Percentiles rank a stretch among this genome's conserved stretches.
These are phyloP conservation scores for Cercospora nicotianae DNA, from an alignment of 2,329 filamentous ascomycete species.

Conservation along the genomic window DNA sequence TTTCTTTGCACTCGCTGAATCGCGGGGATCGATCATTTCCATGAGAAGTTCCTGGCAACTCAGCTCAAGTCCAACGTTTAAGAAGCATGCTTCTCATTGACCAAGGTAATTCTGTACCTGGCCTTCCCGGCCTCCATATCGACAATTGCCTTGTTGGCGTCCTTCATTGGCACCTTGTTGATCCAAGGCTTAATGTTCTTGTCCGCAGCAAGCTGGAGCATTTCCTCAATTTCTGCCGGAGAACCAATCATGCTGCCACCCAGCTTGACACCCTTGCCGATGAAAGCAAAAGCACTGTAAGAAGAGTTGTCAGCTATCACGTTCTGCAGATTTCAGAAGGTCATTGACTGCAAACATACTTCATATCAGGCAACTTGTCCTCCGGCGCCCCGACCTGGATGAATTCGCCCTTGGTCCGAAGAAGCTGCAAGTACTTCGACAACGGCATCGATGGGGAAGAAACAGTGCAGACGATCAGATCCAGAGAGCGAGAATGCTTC, in stretches of 20 bases:
- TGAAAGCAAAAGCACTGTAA: conserved; percentile 56
- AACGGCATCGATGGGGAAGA: conserved; percentile 63
- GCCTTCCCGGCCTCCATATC: conserved; percentile 60
- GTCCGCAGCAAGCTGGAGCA: conserved; percentile 61
- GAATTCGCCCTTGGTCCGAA: conserved; percentile 61
- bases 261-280: conserved; percentile 55
- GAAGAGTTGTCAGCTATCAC: background rate
- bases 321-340: conserved; percentile 37
- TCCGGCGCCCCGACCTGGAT: conserved; percentile 69
- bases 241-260: conserved; percentile 52
- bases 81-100: conserved; percentile 23
- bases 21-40: background rate
- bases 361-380: conserved; percentile 53
- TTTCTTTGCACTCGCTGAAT: too few relatives aligned
- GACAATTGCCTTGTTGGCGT: conserved; percentile 58
- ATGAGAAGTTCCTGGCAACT: background rate
- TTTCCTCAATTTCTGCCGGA: conserved; percentile 61
- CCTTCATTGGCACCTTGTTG: conserved; percentile 59
- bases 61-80: background rate
- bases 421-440: conserved; percentile 59
- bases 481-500: conserved; percentile 54
- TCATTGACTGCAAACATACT: background rate
- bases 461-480: conserved; percentile 62
- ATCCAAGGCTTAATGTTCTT: conserved; percentile 63
- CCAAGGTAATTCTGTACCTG: conserved; percentile 42